Percentiles rank a stretch among this genome's conserved stretches.
These are phyloP conservation scores for Trametes sp. DNA, from an alignment of 1,284 basidiomycete genomes.

Conservation along the genomic window DNA sequence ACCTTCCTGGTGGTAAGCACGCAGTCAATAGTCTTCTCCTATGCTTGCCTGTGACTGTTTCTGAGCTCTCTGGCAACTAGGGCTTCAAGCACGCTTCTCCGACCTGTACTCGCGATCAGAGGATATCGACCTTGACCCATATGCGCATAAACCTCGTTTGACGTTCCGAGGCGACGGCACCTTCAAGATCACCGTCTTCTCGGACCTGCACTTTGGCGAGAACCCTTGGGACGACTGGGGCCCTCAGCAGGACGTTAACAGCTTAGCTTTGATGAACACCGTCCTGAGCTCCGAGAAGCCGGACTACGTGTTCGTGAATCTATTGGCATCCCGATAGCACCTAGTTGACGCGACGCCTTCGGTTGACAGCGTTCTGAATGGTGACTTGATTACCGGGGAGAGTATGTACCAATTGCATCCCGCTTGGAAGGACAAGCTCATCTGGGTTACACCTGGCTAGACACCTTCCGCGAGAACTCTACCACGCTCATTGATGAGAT, in stretches of 20 bases:
- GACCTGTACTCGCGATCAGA: not conserved
- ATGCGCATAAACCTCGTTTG: slow-evolving; percentile 39
- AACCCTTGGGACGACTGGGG: slow-evolving; percentile 75
- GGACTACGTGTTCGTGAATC: slow-evolving; percentile 63
- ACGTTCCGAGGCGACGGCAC: slow-evolving; percentile 53
- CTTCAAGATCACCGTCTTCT: slow-evolving; percentile 74
- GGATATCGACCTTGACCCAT: slow-evolving; percentile 34
- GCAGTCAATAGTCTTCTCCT: too few species aligned
- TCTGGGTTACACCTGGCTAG: slow-evolving; percentile 40
- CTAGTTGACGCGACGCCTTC: not conserved
- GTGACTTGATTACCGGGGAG: slow-evolving; percentile 74
- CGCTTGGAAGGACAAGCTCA: too few species aligned
- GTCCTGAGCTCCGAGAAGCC: slow-evolving; percentile 62
- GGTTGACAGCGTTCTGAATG: slow-evolving; percentile 56
- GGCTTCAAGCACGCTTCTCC: not conserved
- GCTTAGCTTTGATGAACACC: slow-evolving; percentile 58
- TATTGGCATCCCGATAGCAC: not conserved
- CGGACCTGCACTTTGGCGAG: slow-evolving; percentile 73
- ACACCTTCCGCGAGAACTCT: slow-evolving; percentile 58
- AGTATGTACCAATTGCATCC: slow-evolving; percentile 47
- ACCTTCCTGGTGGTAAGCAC: not conserved
- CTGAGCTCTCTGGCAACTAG: too few species aligned
- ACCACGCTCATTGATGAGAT: slow-evolving; percentile 43
- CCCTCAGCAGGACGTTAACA: slow-evolving; percentile 66
- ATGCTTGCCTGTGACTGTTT: too few species aligned